Evolutionary conservation across 768 basidiomycete genomes (phyloP), one percentile per base, ranked within the genome.

Genomic region (Pisolithus albus): DNA sequence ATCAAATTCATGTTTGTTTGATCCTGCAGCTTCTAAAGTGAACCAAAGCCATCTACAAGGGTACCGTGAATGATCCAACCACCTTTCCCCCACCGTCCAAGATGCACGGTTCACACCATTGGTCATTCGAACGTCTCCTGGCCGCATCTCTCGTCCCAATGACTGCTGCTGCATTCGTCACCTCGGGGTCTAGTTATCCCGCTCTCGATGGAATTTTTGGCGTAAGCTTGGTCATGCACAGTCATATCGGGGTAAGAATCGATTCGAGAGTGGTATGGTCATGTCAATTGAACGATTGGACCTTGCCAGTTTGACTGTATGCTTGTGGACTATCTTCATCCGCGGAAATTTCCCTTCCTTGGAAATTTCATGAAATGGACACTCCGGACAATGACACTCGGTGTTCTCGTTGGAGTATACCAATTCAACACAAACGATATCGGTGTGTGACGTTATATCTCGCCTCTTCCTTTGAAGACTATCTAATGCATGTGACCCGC

Each of bases 361-460:
- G 93, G 90, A 10, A 81, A 74, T 1, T 49, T 84, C 43, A 60
- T 68, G 11, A 81, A 74, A n/a, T 98, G 95, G 95, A 66, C 74
- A 7, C 75, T 97, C 50, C 79, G 92, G 44, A 69, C 80, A 6
- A 73, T 83, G 5, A 97, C 96, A 26, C 80, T 84, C 37, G 91
- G 83, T 19, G 82, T 88, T 5, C 76, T 93, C 47, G 82, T 92
- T 42, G 95, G 96, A 15, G 80, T 97, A 6, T 99, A 96, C 73
- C 88, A 96, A 69, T 97, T 98, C 76, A 97, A 98, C 74, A 97
- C 96, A 40, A 92, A 95, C 64, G 95, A 98, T 65, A 84, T 99
- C 56, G 94, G 96, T 96, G 59, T 58, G 88, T 76, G 32, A 30
- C 37, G 23, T 41, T 0, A 41, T 9, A 7, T n/a, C 36, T 48